phyloP scores from a whole-genome alignment of 169 alveolate genomes.

The Perkinsus olseni region DNA sequence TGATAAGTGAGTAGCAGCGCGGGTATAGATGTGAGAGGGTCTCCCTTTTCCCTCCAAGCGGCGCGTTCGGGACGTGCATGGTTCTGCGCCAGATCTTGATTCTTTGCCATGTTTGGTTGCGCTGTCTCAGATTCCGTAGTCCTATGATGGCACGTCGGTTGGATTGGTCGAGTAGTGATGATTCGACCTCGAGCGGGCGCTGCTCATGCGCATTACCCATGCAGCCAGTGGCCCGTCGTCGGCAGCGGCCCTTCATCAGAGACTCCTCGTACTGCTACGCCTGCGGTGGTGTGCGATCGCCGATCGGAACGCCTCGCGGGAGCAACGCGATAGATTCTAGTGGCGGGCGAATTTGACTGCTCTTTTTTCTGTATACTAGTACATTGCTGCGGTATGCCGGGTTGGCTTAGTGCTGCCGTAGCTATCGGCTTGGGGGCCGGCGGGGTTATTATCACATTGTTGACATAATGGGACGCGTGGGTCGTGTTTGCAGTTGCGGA shows the following conservation, averaged over 20 bases:
- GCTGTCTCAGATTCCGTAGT: background rate
- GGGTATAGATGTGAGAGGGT: background rate
- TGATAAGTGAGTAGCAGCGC: background rate
- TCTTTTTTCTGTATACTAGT: background rate
- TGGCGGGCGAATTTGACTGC: background rate
- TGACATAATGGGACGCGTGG: background rate
- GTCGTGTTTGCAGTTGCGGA: background rate
- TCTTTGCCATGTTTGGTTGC: no score
- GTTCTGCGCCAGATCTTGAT: no score
- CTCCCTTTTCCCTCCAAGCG: no score
- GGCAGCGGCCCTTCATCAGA: background rate
- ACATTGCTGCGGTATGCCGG: background rate
- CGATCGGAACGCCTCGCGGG: background rate
- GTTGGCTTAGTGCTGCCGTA: background rate
- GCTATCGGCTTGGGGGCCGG: background rate
- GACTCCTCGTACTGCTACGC: background rate
- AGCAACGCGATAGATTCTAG: background rate
- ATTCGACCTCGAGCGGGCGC: background rate
- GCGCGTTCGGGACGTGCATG: no score
- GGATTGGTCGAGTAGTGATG: background rate
- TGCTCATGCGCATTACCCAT: background rate
- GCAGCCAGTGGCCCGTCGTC: background rate
- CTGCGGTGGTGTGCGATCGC: background rate
- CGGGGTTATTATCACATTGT: background rate
- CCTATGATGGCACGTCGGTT: background rate